Percentiles rank a stretch among this genome's conserved stretches.
These are phyloP conservation scores for Gyrodon lividus DNA, from an alignment of 768 basidiomycete genomes.

Conservation along the genomic window DNA sequence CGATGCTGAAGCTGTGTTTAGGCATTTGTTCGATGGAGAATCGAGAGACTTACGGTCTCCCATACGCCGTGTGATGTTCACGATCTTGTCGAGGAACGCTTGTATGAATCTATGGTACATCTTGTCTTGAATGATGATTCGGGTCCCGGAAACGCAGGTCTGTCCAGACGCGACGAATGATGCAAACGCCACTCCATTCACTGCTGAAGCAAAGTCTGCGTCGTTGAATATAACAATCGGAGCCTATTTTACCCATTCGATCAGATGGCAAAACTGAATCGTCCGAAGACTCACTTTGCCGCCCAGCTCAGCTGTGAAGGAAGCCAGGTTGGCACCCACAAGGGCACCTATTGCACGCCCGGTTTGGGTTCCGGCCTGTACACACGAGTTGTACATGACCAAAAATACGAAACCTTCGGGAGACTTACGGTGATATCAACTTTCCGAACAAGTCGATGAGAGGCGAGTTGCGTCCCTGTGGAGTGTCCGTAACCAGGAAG, in stretches of 20 bases:
- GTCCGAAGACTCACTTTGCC: conserved; percentile 57
- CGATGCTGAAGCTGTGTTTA: conserved; percentile 44
- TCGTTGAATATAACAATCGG: conserved; percentile 81
- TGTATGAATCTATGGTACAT: conserved; percentile 70
- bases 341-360: conserved; percentile 72
- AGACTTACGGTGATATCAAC: conserved; percentile 77
- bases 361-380: conserved; percentile 73
- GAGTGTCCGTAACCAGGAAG: conserved; percentile 69
- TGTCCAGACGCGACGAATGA: conserved; percentile 87
- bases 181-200: conserved; percentile 82
- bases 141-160: conserved; percentile 89
- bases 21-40: not conserved
- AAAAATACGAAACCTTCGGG: not conserved
- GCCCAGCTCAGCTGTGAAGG: conserved; percentile 82
- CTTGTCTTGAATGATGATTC: conserved; percentile 69
- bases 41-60: conserved; percentile 62
- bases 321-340: conserved; percentile 70
- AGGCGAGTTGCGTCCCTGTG: conserved; percentile 64
- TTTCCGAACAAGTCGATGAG: conserved; percentile 68
- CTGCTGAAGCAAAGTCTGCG: conserved; percentile 68
- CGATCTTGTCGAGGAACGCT: conserved; percentile 59
- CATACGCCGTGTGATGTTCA: conserved; percentile 65
- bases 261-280: not conserved
- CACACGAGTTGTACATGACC: not conserved
- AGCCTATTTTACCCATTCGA: conserved; percentile 45